Percentiles rank a stretch among this genome's conserved stretches.
These are phyloP conservation scores for Calonectria fujianensis DNA, from an alignment of 2,329 filamentous ascomycete genomes.

Conservation along the genomic window DNA sequence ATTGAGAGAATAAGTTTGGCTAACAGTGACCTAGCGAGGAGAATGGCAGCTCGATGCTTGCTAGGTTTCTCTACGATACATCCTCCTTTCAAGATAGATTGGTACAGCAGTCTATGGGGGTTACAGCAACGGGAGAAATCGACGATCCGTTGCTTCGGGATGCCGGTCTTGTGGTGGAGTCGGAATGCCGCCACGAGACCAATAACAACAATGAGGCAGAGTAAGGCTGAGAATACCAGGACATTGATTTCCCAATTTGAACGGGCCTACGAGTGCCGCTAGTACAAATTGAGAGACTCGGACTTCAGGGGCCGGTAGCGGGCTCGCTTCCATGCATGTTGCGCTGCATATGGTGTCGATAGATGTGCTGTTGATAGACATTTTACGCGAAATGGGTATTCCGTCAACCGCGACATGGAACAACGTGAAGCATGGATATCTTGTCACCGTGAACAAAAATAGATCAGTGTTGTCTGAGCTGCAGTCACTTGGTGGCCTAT, in stretches of 20 bases:
- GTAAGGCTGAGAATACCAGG: background rate
- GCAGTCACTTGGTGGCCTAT: background rate
- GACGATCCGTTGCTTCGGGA: background rate
- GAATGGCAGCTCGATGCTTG: background rate
- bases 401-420: background rate
- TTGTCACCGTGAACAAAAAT: background rate
- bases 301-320: background rate
- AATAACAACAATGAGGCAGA: background rate
- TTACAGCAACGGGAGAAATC: background rate
- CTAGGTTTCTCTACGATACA: background rate
- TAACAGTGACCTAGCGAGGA: background rate
- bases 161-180: background rate
- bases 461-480: background rate
- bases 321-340: constrained; percentile 1
- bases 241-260: background rate
- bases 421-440: background rate
- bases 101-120: background rate
- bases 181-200: background rate
- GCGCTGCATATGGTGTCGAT: background rate
- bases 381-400: background rate
- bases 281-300: background rate
- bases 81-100: constrained; percentile 48
- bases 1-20: background rate
- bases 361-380: background rate
- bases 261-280: background rate